These are phyloP conservation scores for Nakazawaea ishiwadae DNA, from an alignment of 805 yeast genomes.

Conservation along the genomic window DNA sequence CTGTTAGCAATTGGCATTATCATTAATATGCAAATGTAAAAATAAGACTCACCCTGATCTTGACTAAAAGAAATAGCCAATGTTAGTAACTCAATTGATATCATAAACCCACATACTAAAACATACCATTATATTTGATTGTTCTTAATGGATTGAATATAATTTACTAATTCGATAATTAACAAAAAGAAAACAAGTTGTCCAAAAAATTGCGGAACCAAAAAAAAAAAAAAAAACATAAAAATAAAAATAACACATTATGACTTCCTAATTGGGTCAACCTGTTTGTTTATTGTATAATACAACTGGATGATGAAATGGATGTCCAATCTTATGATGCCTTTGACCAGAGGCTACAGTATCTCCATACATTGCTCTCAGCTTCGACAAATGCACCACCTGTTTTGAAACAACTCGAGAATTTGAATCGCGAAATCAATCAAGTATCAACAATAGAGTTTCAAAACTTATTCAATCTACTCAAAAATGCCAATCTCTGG, in stretches of 20 bases:
- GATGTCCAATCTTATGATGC: slow-evolving; percentile 2
- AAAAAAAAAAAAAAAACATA: too few relatives aligned
- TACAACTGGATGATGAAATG: neutral
- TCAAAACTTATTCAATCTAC: neutral
- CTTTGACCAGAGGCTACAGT: neutral
- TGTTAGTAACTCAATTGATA: neutral
- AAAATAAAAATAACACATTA: too few relatives aligned
- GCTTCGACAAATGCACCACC: slow-evolving; percentile 1
- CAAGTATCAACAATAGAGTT: neutral
- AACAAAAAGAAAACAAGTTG: too few relatives aligned
- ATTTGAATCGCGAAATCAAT: neutral
- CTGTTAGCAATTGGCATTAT: neutral
- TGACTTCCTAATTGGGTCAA: too few relatives aligned
- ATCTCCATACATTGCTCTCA: neutral
- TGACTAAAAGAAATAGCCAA: slow-evolving; percentile 15
- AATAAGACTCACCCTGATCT: slow-evolving; percentile 19
- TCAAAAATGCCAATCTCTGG: slow-evolving; percentile 1
- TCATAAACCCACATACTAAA: too few relatives aligned
- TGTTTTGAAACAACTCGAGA: neutral
- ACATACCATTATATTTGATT: neutral
- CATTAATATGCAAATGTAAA: neutral
- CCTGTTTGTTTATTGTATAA: neutral
- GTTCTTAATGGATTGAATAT: too few relatives aligned
- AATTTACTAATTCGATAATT: too few relatives aligned
- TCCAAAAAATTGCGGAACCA: too few relatives aligned